phyloP scores from a whole-genome alignment of 2,329 filamentous ascomycete genomes.

The Scedosporium minutisporum region DNA sequence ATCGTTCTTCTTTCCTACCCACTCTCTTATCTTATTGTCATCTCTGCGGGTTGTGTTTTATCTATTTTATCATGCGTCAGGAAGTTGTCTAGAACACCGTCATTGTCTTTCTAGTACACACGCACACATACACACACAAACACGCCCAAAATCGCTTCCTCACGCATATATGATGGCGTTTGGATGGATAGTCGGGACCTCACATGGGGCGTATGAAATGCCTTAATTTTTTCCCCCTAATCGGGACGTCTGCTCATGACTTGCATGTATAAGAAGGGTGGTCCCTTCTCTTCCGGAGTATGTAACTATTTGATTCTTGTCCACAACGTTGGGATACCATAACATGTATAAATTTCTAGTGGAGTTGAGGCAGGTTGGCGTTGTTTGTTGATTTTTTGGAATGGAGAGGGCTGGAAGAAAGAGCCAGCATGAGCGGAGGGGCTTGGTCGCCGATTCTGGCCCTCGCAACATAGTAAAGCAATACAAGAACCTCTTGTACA shows the following conservation, averaged over 20 bases:
- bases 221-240: background rate
- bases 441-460: too few relatives aligned
- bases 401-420: background rate
- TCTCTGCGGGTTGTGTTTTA: background rate
- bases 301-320: background rate
- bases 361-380: background rate
- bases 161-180: background rate
- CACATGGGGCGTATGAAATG: background rate
- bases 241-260: background rate
- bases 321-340: background rate
- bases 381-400: background rate
- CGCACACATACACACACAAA: background rate
- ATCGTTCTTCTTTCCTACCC: background rate
- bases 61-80: background rate
- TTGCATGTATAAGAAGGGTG: background rate
- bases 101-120: background rate
- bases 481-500: too few relatives aligned
- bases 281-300: background rate
- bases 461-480: too few relatives aligned
- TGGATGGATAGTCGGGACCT: background rate
- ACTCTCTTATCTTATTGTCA: background rate
- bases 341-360: background rate
- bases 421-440: too few relatives aligned
- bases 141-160: background rate
- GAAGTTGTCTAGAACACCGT: background rate